Evolutionary conservation across 106 monocot genomes (phyloP), one percentile per base, ranked within the genome.

Genomic region (Dendrobium catenatum): DNA sequence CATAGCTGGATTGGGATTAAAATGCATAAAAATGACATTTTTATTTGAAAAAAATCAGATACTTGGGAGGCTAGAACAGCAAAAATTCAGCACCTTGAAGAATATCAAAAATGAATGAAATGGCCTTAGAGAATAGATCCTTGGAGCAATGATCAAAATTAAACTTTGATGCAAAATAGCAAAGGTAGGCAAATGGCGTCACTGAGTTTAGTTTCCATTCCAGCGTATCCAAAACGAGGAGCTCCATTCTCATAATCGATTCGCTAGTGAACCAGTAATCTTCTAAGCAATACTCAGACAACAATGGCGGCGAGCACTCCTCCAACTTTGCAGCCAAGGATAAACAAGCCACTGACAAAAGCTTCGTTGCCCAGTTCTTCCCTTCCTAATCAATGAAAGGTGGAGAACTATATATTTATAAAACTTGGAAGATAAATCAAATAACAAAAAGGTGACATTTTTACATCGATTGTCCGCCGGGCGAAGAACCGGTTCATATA

Each of bases 261-360:
- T 81, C 19, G 51, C 85, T 72, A 29, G 82, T 74, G 78, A 96
- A 96, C 5, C 77, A 20, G 64, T 78, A 82, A 3, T 84, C 85
- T 44, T 87, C 88, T 0, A 49, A 70, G 40, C 61, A 74, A 56
- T 87, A 92, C 58, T 90, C 94, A 0, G 88, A 58, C 31, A 96
- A 72, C 31, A 83, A 43, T 16, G 94, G 87, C 19, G 78, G 81
- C 47, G 74, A 54, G 82, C 72, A 77, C 75, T 96, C 96, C 80
- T 96, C 96, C 93, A 96, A 82, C 81, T 96, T 96, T 70, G 82
- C 86, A 8, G 96, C 96, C 83, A 96, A 79, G 18, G 94, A 94
- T 55, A 90, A 73, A 72, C 90, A 90, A 59, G 90, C 87, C 19
- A 83, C 80, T 6, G 88, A 85, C 54, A 92, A 77, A 77, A 94